Base-by-base conservation (phyloP, 768 basidiomycete genomes). In the Phaffia tasmanica region DNA sequence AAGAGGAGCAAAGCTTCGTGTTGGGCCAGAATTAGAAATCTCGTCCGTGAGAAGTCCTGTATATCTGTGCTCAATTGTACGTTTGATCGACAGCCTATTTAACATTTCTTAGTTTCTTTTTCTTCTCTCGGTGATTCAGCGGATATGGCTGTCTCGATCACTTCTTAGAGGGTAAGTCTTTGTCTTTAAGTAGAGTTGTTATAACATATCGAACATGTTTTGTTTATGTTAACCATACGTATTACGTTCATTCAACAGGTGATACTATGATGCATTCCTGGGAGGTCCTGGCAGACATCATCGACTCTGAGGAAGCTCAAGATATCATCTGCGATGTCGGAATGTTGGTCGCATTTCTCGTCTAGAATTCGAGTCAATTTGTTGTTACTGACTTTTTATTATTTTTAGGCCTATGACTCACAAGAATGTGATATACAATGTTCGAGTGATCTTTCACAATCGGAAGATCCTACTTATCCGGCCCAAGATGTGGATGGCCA, bases 401-500 rank as follows among this genome's bases (percentile, higher is more conserved):
- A 35, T 7, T 18, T 23, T 6, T 68, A 99, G 94, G 94, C 94
- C 95, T 1, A 83, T 99, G 63, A 83, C 86, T 1, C 95, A 99
- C 82, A 97, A 97, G 82, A 98, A 95, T 74, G 91, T 92, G 57
- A 93, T 87, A 70, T 98, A 97, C 79, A 99, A 99, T 74, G 95
- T 91, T 75, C 86, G 95, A 23, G 81, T 98, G 47, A 86, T 98
- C 74, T 83, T 93, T 53, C 83, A 90, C 73, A 81, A 92, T 77
- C 81, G 84, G 64, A 83, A 89, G 78, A 92, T 99, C 68, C 78
- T 97, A 0, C 84, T 97, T 70, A 98, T 99, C 70, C 85, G 95
- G 27, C 95, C 95, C 0, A 99, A 98, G 79, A 93, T 99, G 93
- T 99, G 95, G 95, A 81, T 99, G 55, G 95, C 95, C 1, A 98